These are phyloP conservation scores for Bipolaris sorokiniana DNA, from an alignment of 2,329 filamentous ascomycete species.

Conservation along the genomic window DNA sequence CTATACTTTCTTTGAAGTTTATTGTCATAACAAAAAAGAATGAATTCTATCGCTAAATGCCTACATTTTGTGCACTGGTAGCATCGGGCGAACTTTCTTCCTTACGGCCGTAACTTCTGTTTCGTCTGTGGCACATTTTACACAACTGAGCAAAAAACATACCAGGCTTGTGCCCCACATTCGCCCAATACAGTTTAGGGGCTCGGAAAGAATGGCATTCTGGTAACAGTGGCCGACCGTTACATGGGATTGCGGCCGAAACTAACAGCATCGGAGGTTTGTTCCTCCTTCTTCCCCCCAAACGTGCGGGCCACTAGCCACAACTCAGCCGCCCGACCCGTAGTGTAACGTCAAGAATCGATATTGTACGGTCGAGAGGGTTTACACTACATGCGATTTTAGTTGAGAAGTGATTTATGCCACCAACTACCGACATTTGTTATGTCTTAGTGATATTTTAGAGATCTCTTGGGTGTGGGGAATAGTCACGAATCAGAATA, in stretches of 20 bases:
- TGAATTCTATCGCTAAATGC: too few relatives aligned
- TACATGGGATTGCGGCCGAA: slow-evolving; percentile 4
- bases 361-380: too few relatives aligned
- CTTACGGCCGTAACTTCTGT: background rate
- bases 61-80: background rate
- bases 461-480: too few relatives aligned
- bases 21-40: too few relatives aligned
- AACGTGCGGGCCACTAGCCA: background rate
- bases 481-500: too few relatives aligned
- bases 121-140: background rate
- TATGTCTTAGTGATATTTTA: too few relatives aligned
- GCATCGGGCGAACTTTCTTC: background rate
- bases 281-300: background rate
- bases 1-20: background rate
- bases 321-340: background rate
- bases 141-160: background rate
- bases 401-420: too few relatives aligned
- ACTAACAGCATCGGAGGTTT: background rate
- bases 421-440: too few relatives aligned
- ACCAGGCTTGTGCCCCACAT: background rate
- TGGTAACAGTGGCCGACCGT: background rate
- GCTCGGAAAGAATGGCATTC: background rate
- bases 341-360: too few relatives aligned
- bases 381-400: too few relatives aligned
- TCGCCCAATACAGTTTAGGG: background rate